phyloP scores from a whole-genome alignment of 345 rosid species.

The Dovyalis caffra region DNA sequence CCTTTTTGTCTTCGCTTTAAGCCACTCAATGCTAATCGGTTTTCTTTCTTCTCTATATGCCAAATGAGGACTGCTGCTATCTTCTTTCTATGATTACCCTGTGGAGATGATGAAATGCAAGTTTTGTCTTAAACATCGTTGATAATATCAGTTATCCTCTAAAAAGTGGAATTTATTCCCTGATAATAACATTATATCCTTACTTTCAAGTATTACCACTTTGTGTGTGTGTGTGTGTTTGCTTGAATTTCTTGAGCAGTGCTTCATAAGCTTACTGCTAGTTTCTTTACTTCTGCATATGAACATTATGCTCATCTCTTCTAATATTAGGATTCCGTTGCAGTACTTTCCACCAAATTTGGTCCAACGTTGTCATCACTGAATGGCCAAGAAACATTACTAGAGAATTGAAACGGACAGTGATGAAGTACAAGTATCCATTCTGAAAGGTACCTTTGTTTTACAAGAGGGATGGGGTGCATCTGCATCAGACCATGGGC shows the following conservation, averaged over 20 bases:
- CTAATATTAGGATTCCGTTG: constrained; percentile 9
- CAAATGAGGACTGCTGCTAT: background rate
- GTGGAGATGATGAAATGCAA: background rate
- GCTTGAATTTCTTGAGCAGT: background rate
- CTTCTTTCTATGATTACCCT: background rate
- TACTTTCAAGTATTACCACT: too few species aligned
- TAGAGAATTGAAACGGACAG: constrained; percentile 31
- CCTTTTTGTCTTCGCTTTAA: background rate
- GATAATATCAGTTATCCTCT: background rate
- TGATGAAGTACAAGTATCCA: constrained; percentile 30
- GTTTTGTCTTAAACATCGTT: background rate
- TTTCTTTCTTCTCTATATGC: background rate
- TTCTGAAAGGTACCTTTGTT: constrained; percentile 24
- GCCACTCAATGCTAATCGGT: background rate
- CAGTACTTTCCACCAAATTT: constrained; percentile 47
- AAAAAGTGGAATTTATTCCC: background rate
- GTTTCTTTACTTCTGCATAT: background rate
- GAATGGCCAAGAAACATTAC: constrained; percentile 22
- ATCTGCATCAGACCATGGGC: constrained; percentile 31
- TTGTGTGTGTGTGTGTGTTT: background rate
- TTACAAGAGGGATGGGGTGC: constrained; percentile 39
- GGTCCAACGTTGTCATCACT: constrained; percentile 15
- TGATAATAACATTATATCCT: background rate
- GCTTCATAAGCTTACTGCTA: background rate
- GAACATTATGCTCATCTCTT: background rate